Conservation (phyloP, 148 eudicot species). For the Diospyros kaki region DNA sequence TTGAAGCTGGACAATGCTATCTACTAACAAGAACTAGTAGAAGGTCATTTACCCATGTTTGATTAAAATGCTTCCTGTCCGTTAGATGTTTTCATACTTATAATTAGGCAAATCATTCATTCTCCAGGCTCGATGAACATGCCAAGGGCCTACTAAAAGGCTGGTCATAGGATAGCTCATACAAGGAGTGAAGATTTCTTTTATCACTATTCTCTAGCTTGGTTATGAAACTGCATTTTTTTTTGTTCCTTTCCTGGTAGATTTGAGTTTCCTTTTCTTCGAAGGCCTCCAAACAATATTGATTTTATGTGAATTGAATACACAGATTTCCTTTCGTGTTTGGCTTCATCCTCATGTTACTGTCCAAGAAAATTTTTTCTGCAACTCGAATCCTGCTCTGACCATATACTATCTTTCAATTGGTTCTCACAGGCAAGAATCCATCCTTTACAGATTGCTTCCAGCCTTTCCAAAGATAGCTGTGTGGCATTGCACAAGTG, state of each 20-base stretch:
- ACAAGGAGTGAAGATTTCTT: neutral
- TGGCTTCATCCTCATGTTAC: neutral
- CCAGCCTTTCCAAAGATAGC: constrained; percentile 64
- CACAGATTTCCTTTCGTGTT: neutral
- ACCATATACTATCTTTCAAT: neutral
- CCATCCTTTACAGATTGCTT: constrained; percentile 66
- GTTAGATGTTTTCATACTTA: too few species aligned
- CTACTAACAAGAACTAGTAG: too few species aligned
- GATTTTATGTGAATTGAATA: neutral
- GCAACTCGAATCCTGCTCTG: neutral
- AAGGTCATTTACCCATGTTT: too few species aligned
- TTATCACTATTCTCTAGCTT: neutral
- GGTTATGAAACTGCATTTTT: neutral
- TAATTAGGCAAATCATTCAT: too few species aligned
- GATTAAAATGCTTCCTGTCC: too few species aligned
- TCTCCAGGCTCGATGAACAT: too few species aligned
- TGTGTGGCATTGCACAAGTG: constrained; percentile 59
- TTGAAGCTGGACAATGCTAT: too few species aligned
- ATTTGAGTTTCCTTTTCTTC: neutral
- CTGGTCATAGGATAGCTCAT: neutral
- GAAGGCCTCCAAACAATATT: neutral
- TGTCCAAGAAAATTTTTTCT: neutral
- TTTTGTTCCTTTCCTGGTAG: neutral
- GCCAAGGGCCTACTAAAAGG: too few species aligned
- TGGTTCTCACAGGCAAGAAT: constrained; percentile 62